These are phyloP conservation scores for Sugiyamaella marilandica DNA, from an alignment of 805 yeast genomes.

Conservation along the genomic window DNA sequence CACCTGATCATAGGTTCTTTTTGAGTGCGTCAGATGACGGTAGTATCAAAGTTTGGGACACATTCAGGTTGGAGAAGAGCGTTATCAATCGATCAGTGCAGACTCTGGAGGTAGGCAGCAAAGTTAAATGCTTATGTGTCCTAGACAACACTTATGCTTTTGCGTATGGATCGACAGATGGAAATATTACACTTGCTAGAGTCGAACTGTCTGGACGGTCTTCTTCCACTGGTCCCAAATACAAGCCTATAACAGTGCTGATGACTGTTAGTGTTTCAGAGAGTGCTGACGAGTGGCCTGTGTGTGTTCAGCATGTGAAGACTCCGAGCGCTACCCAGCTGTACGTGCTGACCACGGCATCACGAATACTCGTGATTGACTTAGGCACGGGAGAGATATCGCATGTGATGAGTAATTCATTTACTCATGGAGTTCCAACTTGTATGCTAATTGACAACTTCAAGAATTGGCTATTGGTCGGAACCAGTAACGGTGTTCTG, in stretches of 20 bases:
- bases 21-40: conserved; percentile 79
- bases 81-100: conserved; percentile 35
- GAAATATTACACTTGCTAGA: conserved; percentile 25
- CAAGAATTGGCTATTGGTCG: conserved; percentile 62
- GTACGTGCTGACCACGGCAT: conserved; percentile 48
- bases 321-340: conserved; percentile 41
- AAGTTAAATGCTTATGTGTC: conserved; percentile 28
- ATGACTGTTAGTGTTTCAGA: conserved; percentile 38
- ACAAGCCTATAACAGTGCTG: conserved; percentile 31
- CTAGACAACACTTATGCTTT: conserved; percentile 29
- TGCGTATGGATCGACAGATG: conserved; percentile 30
- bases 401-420: conserved; percentile 47
- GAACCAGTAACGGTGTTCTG: conserved; percentile 69
- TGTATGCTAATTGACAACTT: conserved; percentile 53
- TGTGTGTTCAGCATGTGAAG: conserved; percentile 40
- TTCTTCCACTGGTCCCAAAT: conserved; percentile 16
- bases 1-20: conserved; percentile 61
- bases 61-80: conserved; percentile 56
- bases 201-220: conserved; percentile 19
- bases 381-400: conserved; percentile 49
- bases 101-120: conserved; percentile 20
- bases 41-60: conserved; percentile 71
- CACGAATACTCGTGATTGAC: conserved; percentile 52
- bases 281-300: conserved; percentile 39
- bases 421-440: conserved; percentile 61